phyloP scores from a whole-genome alignment of 2,329 filamentous ascomycete genomes.

The Coniochaeta sp. region DNA sequence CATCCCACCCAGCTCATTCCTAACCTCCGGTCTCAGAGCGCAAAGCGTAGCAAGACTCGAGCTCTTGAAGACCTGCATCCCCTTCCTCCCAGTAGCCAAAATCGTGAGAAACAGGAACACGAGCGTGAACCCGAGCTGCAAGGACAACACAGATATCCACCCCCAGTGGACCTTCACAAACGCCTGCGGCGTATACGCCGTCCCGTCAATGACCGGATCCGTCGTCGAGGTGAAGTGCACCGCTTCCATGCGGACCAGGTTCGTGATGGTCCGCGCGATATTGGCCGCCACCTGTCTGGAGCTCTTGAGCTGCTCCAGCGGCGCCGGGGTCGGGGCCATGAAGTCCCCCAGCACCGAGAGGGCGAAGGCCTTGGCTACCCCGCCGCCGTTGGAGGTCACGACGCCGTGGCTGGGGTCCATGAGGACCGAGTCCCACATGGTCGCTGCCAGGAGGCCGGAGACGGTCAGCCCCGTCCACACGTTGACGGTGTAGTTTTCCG shows the following conservation, averaged over 20 bases:
- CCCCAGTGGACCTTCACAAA: conserved; percentile 11
- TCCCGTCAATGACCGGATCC: conserved; percentile 7
- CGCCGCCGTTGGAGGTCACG: conserved; percentile 10
- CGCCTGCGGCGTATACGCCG: conserved; percentile 8
- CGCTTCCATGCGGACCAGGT: conserved; percentile 4
- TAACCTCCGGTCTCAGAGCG: conserved; percentile 7
- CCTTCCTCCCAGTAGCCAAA: conserved; percentile 1
- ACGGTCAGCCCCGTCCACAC: conserved; percentile 10
- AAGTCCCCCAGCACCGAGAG: conserved; percentile 9
- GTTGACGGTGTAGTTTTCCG: conserved; percentile 7
- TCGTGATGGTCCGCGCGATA: conserved; percentile 9
- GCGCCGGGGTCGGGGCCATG: conserved; percentile 4
- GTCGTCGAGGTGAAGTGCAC: not conserved
- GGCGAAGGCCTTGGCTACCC: conserved; percentile 10
- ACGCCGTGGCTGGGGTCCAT: conserved; percentile 9
- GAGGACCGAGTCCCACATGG: conserved; percentile 11
- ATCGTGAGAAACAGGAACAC: conserved; percentile 9
- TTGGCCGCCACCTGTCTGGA: conserved; percentile 8
- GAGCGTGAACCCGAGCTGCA: conserved; percentile 8
- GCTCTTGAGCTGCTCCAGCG: conserved; percentile 7
- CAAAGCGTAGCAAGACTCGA: conserved; percentile 10
- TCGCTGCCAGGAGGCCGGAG: conserved; percentile 5
- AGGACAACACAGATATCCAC: conserved; percentile 9
- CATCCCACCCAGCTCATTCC: conserved; percentile 7
- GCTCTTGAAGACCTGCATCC: conserved; percentile 12